A percentile compares a stretch with the other conserved stretches of the same genome.
phyloP scores from a whole-genome alignment of 192 early-diverging fungal genomes.

The Coemansia sp. region DNA sequence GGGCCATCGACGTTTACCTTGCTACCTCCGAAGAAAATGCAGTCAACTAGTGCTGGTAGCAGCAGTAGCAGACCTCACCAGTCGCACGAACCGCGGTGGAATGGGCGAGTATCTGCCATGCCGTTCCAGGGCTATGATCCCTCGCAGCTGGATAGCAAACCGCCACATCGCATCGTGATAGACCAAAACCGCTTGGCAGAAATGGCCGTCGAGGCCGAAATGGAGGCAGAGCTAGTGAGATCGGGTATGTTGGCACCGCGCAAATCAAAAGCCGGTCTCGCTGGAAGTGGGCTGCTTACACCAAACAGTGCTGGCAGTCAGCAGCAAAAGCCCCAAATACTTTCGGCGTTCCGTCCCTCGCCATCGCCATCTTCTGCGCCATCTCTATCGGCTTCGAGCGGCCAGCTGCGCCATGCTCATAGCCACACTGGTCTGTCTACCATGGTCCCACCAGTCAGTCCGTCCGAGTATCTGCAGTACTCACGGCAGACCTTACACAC shows the following conservation, averaged over 20 bases:
- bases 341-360: conserved; percentile 36
- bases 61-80: conserved; percentile 7
- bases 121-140: conserved; percentile 50
- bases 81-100: conserved; percentile 40
- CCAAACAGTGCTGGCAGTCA: conserved; percentile 1
- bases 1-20: background rate
- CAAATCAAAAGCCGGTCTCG: conserved; percentile 9
- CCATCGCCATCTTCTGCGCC: conserved; percentile 1
- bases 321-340: conserved; percentile 17
- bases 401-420: conserved; percentile 33
- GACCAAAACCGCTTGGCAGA: conserved; percentile 35
- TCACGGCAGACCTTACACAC: conserved; percentile 46
- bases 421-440: conserved; percentile 37
- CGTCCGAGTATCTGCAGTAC: conserved; percentile 51
- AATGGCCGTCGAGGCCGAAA: conserved; percentile 47
- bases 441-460: conserved; percentile 41
- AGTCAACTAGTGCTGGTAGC: background rate
- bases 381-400: conserved; percentile 1
- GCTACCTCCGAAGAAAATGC: background rate
- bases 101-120: conserved; percentile 46
- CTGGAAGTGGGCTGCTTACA: background rate
- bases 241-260: conserved; percentile 43
- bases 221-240: conserved; percentile 48
- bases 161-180: conserved; percentile 16
- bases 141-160: conserved; percentile 13